phyloP scores from a whole-genome alignment of 176 grass and related monocot genomes.

The Rhipidocladum racemiflorum region DNA sequence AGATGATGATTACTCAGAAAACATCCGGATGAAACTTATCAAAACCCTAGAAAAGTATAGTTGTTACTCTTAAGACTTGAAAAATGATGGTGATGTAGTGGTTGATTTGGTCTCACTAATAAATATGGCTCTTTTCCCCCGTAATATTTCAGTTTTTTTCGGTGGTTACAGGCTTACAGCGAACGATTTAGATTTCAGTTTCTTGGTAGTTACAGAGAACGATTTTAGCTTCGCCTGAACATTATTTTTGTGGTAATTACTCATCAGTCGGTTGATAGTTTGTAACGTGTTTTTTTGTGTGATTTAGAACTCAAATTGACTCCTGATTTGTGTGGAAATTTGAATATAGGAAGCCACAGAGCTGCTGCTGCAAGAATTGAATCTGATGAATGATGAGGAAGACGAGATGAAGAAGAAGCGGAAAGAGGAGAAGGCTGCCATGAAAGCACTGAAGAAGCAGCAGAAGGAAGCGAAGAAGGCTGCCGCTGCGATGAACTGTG shows the following conservation, averaged over 20 bases:
- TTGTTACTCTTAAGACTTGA: neutral
- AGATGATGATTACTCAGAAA: no score
- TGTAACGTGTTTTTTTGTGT: neutral
- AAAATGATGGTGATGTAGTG: neutral
- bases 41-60: no score
- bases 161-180: neutral
- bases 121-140: neutral
- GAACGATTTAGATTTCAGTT: neutral
- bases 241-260: neutral
- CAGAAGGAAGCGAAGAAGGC: conserved; percentile 28
- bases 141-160: neutral
- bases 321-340: neutral
- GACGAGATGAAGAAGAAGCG: conserved; percentile 35
- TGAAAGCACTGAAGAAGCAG: conserved; percentile 44
- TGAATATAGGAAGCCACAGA: conserved; percentile 50
- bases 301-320: neutral
- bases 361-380: conserved; percentile 55
- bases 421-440: conserved; percentile 43
- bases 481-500: neutral
- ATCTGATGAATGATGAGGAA: conserved; percentile 51
- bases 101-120: neutral
- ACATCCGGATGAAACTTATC: no score
- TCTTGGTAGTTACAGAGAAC: neutral
- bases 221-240: neutral
- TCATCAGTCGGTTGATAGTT: neutral